Base-by-base conservation (phyloP, 148 eudicot species). In the Selenicereus undatus region DNA sequence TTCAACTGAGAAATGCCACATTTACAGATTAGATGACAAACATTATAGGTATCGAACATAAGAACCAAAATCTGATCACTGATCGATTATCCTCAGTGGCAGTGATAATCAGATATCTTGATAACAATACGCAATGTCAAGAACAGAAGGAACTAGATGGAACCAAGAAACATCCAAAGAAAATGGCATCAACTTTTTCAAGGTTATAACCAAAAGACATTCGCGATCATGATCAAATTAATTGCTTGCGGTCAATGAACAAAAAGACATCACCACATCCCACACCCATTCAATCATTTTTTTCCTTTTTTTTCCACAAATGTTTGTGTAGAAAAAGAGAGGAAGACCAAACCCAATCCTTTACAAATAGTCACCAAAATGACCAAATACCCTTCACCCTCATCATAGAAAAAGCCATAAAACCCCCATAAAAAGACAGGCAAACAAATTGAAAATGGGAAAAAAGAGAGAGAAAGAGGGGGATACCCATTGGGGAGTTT, bases 401-500 rank as follows among this genome's bases (percentile, higher is more conserved):
- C 78, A 80, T 58, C 24, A 73, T 79, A 69, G 35, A 48, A 73
- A 65, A 66, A 66, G 11, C 1, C 43, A 27, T 62, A 8, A 29
- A 75, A 16, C 26, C 71, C 71, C 26, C 51, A 20, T 51, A 4
- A 39, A 56, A 43, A 43, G 71, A 86, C 14, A 80, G 68, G 36
- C 18, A 32, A 8, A 83, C 21, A 24, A 14, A 64, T 7, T n/a
- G 68, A 64, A 24, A 64, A 24, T 22, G 68, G 12, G 43, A 5
- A 39, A 39, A 39, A 20, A 56, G 13, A 76, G 36, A 51, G 50
- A 50, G 60, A 45, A 35, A 71, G 36, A 51, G 50, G 39, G 60
- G 45, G 27, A 51, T 89, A 93, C 98, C 98, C 98, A 90, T 76
- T 81, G 43, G 98, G 97, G 11, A 95, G 94, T 35, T 80, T 88